Conservation (phyloP, 495 filamentous ascomycete genomes). For the Penicillium pulvis region DNA sequence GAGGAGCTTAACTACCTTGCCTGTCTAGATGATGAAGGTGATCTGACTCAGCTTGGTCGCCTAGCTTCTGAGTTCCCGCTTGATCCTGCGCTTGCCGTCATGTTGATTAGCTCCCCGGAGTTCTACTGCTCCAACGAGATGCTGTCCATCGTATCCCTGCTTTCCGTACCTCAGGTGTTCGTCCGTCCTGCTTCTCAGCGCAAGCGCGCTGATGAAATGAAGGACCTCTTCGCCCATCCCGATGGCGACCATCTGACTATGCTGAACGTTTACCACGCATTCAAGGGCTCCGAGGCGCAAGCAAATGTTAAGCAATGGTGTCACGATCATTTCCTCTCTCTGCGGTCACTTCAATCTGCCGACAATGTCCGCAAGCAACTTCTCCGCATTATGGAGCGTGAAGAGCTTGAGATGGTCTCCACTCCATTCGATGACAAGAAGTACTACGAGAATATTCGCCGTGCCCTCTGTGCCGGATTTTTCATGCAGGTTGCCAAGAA, state of each 20-base stretch:
- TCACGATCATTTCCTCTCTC: conserved; percentile 94
- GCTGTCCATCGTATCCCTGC: conserved; percentile 87
- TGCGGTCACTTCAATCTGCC: conserved; percentile 83
- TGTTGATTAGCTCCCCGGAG: conserved; percentile 96
- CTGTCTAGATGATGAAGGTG: conserved; percentile 94
- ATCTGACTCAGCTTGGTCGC: conserved; percentile 81
- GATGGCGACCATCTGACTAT: conserved; percentile 96
- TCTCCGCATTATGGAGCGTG: conserved; percentile 92
- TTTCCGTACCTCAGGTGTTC: conserved; percentile 95
- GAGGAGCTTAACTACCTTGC: conserved; percentile 98
- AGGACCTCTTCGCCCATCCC: conserved; percentile 84
- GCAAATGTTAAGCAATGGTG: conserved; percentile 86
- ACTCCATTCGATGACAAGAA: conserved; percentile 93
- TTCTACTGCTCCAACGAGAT: conserved; percentile 99
- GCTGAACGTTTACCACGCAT: conserved; percentile 98
- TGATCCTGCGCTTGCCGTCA: conserved; percentile 92
- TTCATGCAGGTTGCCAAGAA: conserved; percentile 99
- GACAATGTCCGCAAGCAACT: conserved; percentile 93
- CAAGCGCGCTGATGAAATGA: conserved; percentile 98
- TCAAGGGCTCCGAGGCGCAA: conserved; percentile 75
- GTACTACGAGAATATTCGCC: conserved; percentile 96
- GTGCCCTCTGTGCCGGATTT: conserved; percentile 91
- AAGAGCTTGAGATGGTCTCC: conserved; percentile 79
- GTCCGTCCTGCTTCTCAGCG: conserved; percentile 80
- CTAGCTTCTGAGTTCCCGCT: conserved; percentile 95